These are phyloP conservation scores for Hordeum vulgare DNA, from an alignment of 176 grass and related monocot species.

Conservation along the genomic window MorexV3_pseudomolecules_assembly NC_058521.1:7872032-7872531, in stretches of 20 bases:
- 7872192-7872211: background rate
- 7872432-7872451: too few species aligned
- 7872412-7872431: too few species aligned
- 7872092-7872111: background rate
- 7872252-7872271: background rate
- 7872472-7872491: too few species aligned
- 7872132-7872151: background rate
- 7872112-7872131: too few species aligned
- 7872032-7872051: background rate
- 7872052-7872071: background rate
- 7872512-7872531: too few species aligned
- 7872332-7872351: too few species aligned
- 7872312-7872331: too few species aligned
- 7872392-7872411: too few species aligned
- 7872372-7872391: too few species aligned
- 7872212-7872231: background rate
- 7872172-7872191: background rate
- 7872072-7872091: background rate
- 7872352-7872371: too few species aligned
- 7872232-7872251: background rate
- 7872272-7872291: background rate
- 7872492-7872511: too few species aligned
- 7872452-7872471: too few species aligned
- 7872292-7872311: background rate
- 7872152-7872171: background rate